Base-by-base conservation (phyloP, 306 rosid species). In the Nissolia schottii region DNA sequence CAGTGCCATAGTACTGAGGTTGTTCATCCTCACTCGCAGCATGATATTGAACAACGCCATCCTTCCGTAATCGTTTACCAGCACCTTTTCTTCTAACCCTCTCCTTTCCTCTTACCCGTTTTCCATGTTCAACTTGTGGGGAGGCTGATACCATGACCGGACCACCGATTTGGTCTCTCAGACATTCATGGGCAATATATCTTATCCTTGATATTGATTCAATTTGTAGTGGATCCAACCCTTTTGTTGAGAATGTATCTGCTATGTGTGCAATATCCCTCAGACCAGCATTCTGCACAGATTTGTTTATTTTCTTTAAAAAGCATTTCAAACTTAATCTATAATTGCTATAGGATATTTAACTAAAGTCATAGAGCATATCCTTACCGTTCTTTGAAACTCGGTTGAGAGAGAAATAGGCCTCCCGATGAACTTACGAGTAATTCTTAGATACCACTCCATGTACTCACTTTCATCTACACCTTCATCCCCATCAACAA, bases 341-440 rank as follows among this genome's bases (percentile, higher is more conserved):
- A 75, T 50, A 54, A 27, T 34, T 35, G 37, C 68, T 31, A 49
- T 28, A 59, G 32, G 64, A 73, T 48, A 59, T 37, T 46, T 65
- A 70, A 35, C 6, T 43, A 64, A 84, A 64, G 31, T 75, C 79
- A 57, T 49, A 9, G 24, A 70, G 60, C 74, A 53, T 37, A 70
- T 81, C 41, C 91, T 86, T 91, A 95, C 99, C 77, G 99, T 95
- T 88, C 95, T 89, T 72, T 95, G 97, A 80, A 95, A 95, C 90
- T 95, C 99, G 0, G 97, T 80, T 1, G 99, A 91, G 56, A 95
- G 97, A 74, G 99, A 95, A 67, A 95, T 91, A 38, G 99, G 99
- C 85, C 99, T 87, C 74, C 99, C 99, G 4, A 95, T 84, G 80
- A 95, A 95, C 87, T 82, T 86, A n/a, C 99, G 99, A 29, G 99